A percentile compares a stretch with the other conserved stretches of the same genome.
Conservation (phyloP, 768 basidiomycete species). For the Suillus plorans region DNA sequence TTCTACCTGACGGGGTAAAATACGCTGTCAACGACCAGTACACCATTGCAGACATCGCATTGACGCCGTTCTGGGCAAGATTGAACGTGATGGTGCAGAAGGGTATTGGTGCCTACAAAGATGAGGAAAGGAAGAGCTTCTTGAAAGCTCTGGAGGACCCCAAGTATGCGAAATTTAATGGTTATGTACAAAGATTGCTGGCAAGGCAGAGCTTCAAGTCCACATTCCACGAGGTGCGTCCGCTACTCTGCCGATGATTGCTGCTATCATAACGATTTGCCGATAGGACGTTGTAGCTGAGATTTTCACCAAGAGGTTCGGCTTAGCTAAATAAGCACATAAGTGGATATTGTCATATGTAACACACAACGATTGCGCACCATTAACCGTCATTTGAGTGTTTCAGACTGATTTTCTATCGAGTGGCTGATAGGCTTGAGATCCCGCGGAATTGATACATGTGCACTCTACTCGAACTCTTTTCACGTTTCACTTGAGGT, state of each 20-base stretch:
- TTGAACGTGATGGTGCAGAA: slow-evolving; percentile 43
- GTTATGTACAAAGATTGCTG: slow-evolving; percentile 49
- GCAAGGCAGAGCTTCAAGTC: slow-evolving; percentile 52
- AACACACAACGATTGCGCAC: background rate
- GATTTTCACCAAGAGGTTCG: slow-evolving; percentile 4
- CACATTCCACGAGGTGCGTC: slow-evolving; percentile 55
- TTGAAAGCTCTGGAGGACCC: slow-evolving; percentile 37
- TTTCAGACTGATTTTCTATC: background rate
- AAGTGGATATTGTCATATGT: background rate
- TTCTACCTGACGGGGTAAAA: slow-evolving; percentile 42
- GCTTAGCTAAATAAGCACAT: slow-evolving; percentile 7
- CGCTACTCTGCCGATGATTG: too few relatives aligned
- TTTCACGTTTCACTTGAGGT: too few relatives aligned
- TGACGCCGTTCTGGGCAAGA: slow-evolving; percentile 63
- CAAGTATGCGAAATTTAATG: slow-evolving; percentile 48
- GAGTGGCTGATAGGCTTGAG: too few relatives aligned
- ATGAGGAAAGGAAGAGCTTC: slow-evolving; percentile 46
- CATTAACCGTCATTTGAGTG: background rate
- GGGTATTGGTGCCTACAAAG: slow-evolving; percentile 51
- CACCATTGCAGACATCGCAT: slow-evolving; percentile 62
- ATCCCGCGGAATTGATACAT: too few relatives aligned
- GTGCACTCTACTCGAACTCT: too few relatives aligned
- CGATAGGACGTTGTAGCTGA: slow-evolving; percentile 15
- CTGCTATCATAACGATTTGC: background rate
- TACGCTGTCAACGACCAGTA: slow-evolving; percentile 35